Evolutionary conservation across 2,329 filamentous ascomycete species (phyloP).

Genomic region (Aspergillus sp.): DNA sequence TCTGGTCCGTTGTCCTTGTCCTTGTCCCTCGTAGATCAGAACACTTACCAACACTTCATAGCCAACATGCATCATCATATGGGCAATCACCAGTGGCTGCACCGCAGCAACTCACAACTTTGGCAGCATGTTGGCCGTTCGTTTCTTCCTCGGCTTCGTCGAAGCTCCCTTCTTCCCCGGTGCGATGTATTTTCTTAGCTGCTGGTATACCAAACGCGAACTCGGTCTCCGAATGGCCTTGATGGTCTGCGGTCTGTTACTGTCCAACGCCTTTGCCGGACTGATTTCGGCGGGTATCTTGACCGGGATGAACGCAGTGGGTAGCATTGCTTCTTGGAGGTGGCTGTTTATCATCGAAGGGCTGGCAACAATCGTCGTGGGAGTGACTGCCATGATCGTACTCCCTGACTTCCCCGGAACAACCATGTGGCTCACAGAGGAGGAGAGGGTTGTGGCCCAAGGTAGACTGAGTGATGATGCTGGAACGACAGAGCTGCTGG

Average conservation of each 20-base stretch:
- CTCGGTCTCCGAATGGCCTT: constrained; percentile 25
- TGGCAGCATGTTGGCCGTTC: constrained; percentile 49
- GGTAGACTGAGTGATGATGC: constrained; percentile 48
- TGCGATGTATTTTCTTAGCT: constrained; percentile 34
- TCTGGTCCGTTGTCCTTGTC: no score
- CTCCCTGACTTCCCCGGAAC: constrained; percentile 42
- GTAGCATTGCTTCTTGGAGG: constrained; percentile 18
- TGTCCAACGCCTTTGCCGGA: constrained; percentile 22
- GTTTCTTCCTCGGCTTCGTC: constrained; percentile 59
- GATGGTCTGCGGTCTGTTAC: constrained; percentile 23
- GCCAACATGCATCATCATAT: no score
- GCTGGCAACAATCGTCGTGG: constrained; percentile 21
- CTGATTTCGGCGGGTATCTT: constrained; percentile 23
- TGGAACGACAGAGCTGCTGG: constrained; percentile 45
- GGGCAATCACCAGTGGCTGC: no score
- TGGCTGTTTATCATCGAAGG: constrained; percentile 29
- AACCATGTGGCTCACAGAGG: constrained; percentile 37
- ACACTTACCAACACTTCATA: no score
- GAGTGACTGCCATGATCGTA: constrained; percentile 27
- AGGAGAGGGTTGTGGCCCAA: constrained; percentile 44
- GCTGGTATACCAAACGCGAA: constrained; percentile 37
- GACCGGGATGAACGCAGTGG: constrained; percentile 13
- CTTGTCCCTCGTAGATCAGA: no score
- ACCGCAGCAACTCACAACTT: constrained; percentile 52
- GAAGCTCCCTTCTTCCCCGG: constrained; percentile 58